Base-by-base conservation (phyloP, 2,329 filamentous ascomycete species). In the Nemania sp. region DNA sequence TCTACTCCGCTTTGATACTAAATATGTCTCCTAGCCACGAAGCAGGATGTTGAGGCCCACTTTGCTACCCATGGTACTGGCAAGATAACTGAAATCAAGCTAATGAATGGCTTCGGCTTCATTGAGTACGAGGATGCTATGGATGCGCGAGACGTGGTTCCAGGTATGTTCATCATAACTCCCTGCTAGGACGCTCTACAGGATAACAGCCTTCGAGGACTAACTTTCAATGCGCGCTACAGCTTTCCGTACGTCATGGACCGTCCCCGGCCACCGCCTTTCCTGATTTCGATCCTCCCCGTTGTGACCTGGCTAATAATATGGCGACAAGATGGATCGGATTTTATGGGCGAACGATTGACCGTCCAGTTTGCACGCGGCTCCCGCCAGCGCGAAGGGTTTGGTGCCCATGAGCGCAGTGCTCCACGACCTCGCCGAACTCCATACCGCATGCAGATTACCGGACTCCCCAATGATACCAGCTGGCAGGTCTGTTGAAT, bases 71-170 rank as follows among this genome's bases (percentile, higher is more conserved):
- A 98, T 90, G 96, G 95, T 80, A 95, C 94, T 76, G 96, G 96
- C 81, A 94, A 97, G 81, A 98, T 99, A 80, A 96, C 92, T 75
- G 96, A 99, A 85, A 95, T 99, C 85, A 99, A 99, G 87, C 90
- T 99, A 72, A 99, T 99, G 96, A 98, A 97, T 80, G 96, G 96
- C 78, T 99, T 99, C 80, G 96, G 96, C 80, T 99, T 99, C 86
- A 97, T 99, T 80, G 96, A 99, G 83, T 99, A 98, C 83, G 97
- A 98, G 83, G 96, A 98, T 84, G 90, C 94, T 67, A 93, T 98
- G 92, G 96, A 99, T 84, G 96, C 96, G 75, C 92, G 95, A 79
- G 96, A 99, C 84, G 94, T 99, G 73, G 96, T 99, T 78, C 96
- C 96, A 82, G 95, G 96, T 98, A 89, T 85, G 91, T 67, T 51